phyloP scores from a whole-genome alignment of 2,329 filamentous ascomycete genomes.

The Trichoderma sp. region DNA sequence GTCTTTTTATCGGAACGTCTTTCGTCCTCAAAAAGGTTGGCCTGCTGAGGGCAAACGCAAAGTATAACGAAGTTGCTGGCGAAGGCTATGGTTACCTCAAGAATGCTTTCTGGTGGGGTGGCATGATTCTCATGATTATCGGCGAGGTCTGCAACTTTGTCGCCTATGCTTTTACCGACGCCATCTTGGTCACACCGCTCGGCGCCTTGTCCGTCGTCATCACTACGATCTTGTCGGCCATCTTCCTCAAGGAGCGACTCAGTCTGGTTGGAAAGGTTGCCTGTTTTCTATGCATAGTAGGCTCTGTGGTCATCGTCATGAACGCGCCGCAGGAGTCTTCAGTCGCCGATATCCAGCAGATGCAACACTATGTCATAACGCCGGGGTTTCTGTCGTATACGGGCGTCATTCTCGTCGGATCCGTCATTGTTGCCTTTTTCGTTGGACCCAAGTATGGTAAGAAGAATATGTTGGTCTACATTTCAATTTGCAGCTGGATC shows the following conservation, averaged over 20 bases:
- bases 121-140: slow-evolving; percentile 96
- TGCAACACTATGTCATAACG: slow-evolving; percentile 82
- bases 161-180: slow-evolving; percentile 95
- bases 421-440: slow-evolving; percentile 72
- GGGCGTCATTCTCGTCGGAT: slow-evolving; percentile 77
- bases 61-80: slow-evolving; percentile 93
- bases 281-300: slow-evolving; percentile 92
- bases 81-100: slow-evolving; percentile 98
- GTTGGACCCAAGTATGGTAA: slow-evolving; percentile 87
- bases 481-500: slow-evolving; percentile 93
- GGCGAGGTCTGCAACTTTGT: slow-evolving; percentile 98
- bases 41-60: slow-evolving; percentile 86
- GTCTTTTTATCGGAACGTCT: slow-evolving; percentile 88
- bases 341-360: slow-evolving; percentile 84
- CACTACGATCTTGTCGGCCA: slow-evolving; percentile 84
- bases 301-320: slow-evolving; percentile 89
- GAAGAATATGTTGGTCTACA: slow-evolving; percentile 96
- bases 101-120: slow-evolving; percentile 91
- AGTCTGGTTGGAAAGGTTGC: slow-evolving; percentile 96
- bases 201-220: slow-evolving; percentile 92
- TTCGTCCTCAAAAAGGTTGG: slow-evolving; percentile 97
- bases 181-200: slow-evolving; percentile 89
- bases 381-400: slow-evolving; percentile 86
- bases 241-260: slow-evolving; percentile 92
- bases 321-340: slow-evolving; percentile 88